Evolutionary conservation across 106 monocot species (phyloP).

Genomic region (Dendrobium nobile): DNA sequence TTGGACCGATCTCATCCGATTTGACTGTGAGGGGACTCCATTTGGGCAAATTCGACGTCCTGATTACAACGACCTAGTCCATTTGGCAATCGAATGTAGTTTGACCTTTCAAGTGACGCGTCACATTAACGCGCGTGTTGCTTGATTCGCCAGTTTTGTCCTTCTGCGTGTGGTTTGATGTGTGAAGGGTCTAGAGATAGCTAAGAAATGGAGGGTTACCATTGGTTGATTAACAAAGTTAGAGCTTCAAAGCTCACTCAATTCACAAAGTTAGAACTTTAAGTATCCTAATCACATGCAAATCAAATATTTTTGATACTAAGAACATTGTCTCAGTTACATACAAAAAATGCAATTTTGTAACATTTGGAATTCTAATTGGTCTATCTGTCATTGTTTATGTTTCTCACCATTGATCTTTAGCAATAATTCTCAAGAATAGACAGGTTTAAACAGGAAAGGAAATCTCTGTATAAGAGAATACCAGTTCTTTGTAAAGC

Average conservation of each 20-base stretch:
- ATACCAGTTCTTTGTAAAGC: slow-evolving; percentile 34
- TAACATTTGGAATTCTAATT: background rate
- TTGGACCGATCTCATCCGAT: too few relatives aligned
- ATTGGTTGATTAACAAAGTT: background rate
- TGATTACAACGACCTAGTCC: too few relatives aligned
- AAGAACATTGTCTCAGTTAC: background rate
- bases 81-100: too few relatives aligned
- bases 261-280: background rate
- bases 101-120: too few relatives aligned
- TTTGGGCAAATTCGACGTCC: too few relatives aligned
- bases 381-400: background rate
- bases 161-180: too few relatives aligned
- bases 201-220: background rate
- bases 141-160: too few relatives aligned
- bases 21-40: too few relatives aligned
- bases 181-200: too few relatives aligned
- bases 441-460: background rate
- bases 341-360: background rate
- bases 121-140: too few relatives aligned
- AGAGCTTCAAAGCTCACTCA: background rate
- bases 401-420: background rate
- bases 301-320: background rate
- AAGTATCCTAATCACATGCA: background rate
- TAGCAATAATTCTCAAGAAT: background rate
- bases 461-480: slow-evolving; percentile 1